Evolutionary conservation across 352 stramenopile genomes (phyloP).

Genomic region (Globisporangium recalcitrans): DNA sequence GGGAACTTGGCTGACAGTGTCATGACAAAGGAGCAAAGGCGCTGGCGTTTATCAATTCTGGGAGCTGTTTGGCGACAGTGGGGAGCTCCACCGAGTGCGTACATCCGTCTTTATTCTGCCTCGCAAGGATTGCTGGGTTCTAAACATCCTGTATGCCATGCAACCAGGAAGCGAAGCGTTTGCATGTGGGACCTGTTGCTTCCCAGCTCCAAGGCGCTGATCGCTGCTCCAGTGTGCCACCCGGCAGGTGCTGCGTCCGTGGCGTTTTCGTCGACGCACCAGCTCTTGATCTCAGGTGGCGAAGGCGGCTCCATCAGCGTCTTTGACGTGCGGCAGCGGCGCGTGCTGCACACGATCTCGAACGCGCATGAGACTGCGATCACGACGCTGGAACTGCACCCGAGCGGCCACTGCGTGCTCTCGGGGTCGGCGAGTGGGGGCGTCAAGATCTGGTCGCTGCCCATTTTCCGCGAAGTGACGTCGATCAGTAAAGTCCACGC

Average conservation of each 20-base stretch:
- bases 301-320: constrained; percentile 74
- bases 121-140: no score
- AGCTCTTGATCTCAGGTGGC: constrained; percentile 80
- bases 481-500: constrained; percentile 68
- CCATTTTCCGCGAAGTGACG: constrained; percentile 79
- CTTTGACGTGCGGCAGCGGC: constrained; percentile 84
- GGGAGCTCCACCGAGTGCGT: constrained; percentile 73
- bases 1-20: constrained; percentile 27
- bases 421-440: constrained; percentile 79
- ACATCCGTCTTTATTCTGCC: neutral
- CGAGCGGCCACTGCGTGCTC: constrained; percentile 73
- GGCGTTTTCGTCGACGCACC: constrained; percentile 70
- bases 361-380: constrained; percentile 83
- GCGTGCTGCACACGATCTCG: constrained; percentile 79
- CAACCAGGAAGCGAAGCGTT: constrained; percentile 66
- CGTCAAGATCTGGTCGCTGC: constrained; percentile 86
- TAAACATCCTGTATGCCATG: no score
- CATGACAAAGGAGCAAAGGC: constrained; percentile 83
- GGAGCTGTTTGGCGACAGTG: constrained; percentile 66
- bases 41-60: constrained; percentile 77
- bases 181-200: constrained; percentile 84
- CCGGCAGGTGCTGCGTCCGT: constrained; percentile 66
- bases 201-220: constrained; percentile 60
- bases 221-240: constrained; percentile 70
- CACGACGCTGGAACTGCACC: constrained; percentile 75